These are phyloP conservation scores for Rhynchospora tenuis DNA, from an alignment of 176 grass and related monocot species.

Conservation along the genomic window DNA sequence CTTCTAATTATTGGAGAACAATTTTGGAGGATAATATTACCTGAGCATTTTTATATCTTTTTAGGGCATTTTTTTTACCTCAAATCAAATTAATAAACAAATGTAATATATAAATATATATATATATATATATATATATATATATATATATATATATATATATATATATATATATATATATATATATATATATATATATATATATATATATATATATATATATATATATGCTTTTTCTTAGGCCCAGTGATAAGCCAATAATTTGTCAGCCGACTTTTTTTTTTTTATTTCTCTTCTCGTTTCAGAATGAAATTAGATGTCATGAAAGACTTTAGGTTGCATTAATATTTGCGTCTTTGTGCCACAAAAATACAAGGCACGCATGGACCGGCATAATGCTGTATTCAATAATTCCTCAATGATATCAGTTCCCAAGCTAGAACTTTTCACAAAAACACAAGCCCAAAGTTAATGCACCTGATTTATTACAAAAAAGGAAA, in stretches of 20 bases:
- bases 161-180: too few species aligned
- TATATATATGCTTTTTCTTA: neutral
- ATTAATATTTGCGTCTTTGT: neutral
- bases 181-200: too few species aligned
- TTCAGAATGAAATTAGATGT: neutral
- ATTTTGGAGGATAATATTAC: neutral
- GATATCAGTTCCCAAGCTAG: neutral
- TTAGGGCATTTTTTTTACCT: neutral
- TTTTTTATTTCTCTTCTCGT: neutral
- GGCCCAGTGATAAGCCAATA: neutral
- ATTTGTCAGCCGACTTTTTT: too few species aligned
- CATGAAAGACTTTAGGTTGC: neutral
- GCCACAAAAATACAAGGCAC: neutral
- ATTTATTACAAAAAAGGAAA: neutral
- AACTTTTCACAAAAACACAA: conserved; percentile 15
- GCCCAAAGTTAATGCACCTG: neutral
- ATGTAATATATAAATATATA: too few species aligned
- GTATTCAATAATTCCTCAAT: neutral
- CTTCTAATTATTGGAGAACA: neutral
- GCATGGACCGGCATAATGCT: neutral
- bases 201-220: too few species aligned
- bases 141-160: too few species aligned
- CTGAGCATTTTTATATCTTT: neutral
- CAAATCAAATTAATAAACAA: too few species aligned
- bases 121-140: too few species aligned